These are phyloP conservation scores for Gaultheria prostrata DNA, from an alignment of 148 eudicot genomes.

Conservation along the genomic window DNA sequence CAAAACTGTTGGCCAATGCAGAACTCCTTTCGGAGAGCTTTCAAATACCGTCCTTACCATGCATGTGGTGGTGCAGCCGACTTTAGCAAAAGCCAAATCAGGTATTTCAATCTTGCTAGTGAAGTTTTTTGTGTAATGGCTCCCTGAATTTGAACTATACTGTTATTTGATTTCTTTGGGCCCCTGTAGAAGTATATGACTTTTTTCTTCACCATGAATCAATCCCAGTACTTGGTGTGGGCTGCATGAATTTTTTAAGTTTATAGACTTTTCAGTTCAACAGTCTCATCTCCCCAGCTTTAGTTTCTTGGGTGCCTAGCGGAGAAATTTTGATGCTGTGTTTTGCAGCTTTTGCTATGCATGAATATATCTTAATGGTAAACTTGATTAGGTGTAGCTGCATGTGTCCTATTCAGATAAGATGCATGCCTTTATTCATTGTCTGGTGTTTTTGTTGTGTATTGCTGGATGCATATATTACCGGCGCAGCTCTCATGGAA, in stretches of 20 bases:
- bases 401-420: not conserved
- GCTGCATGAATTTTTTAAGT: not conserved
- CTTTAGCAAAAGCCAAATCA: constrained; percentile 65
- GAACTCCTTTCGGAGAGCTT: constrained; percentile 66
- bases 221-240: not conserved
- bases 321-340: not conserved
- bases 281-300: not conserved
- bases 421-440: not conserved
- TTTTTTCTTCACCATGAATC: not conserved
- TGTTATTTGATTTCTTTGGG: not conserved
- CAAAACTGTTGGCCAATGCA: constrained; percentile 84
- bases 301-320: not conserved
- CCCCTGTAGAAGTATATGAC: not conserved
- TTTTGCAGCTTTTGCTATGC: not conserved
- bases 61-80: constrained; percentile 94
- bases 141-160: not conserved
- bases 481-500: not conserved
- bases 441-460: not conserved
- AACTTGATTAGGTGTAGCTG: not conserved
- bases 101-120: constrained; percentile 37
- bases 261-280: not conserved
- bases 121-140: not conserved
- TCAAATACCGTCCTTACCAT: constrained; percentile 64
- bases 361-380: not conserved
- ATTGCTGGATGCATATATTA: not conserved